A percentile compares a stretch with the other conserved stretches of the same genome.
phyloP scores from a whole-genome alignment of 805 yeast species.

The Spathaspora sp. region DNA sequence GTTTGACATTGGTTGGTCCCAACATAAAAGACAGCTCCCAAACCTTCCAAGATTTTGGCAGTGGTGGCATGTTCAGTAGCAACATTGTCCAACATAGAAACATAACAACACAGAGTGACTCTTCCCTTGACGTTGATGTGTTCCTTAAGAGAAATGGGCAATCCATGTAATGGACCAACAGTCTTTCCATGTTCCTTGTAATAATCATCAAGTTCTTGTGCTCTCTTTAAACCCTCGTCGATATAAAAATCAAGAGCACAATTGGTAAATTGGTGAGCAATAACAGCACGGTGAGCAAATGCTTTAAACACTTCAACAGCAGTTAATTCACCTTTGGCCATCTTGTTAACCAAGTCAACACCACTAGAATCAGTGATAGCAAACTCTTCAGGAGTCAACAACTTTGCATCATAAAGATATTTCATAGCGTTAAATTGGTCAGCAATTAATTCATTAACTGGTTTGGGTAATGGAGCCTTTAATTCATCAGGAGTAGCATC shows the following conservation, averaged over 20 bases:
- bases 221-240: conserved; percentile 56
- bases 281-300: conserved; percentile 38
- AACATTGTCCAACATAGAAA: conserved; percentile 28
- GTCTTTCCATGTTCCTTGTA: conserved; percentile 43
- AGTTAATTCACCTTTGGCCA: conserved; percentile 30
- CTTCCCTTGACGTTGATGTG: conserved; percentile 34
- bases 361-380: conserved; percentile 36
- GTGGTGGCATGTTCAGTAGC: conserved; percentile 27
- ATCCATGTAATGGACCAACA: conserved; percentile 63
- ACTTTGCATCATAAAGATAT: conserved; percentile 30
- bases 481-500: conserved; percentile 27
- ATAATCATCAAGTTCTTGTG: conserved; percentile 52
- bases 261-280: conserved; percentile 43
- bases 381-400: conserved; percentile 31
- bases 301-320: conserved; percentile 39
- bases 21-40: conserved; percentile 42
- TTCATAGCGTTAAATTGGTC: conserved; percentile 35
- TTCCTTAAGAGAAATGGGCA: conserved; percentile 61
- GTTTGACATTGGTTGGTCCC: conserved; percentile 44
- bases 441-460: conserved; percentile 24
- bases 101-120: conserved; percentile 38
- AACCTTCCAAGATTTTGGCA: conserved; percentile 29
- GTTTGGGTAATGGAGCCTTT: conserved; percentile 28
- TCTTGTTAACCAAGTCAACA: conserved; percentile 19
- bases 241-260: conserved; percentile 47